phyloP scores from a whole-genome alignment of 2,329 filamentous ascomycete genomes.

The Clonostachys byssicola region DNA sequence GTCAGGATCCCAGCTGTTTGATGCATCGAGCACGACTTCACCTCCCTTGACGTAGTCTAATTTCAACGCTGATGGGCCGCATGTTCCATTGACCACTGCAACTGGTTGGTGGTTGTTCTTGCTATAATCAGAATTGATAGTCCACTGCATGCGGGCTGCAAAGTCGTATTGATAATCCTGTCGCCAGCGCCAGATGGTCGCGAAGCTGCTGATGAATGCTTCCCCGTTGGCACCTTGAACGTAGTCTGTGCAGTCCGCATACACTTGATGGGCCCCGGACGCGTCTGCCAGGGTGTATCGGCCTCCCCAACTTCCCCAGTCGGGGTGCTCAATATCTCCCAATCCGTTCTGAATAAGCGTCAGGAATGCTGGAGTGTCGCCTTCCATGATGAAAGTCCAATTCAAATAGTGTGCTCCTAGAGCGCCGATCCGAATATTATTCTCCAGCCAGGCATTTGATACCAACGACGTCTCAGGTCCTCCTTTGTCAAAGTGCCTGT shows the following conservation, averaged over 20 bases:
- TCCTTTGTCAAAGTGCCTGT: conserved; percentile 7
- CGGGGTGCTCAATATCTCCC: conserved; percentile 33
- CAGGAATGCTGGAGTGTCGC: conserved; percentile 42
- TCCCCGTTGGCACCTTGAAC: conserved; percentile 14
- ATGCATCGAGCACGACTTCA: conserved; percentile 33
- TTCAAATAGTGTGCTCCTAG: conserved; percentile 37
- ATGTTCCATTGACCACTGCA: conserved; percentile 29
- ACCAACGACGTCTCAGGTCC: conserved; percentile 39
- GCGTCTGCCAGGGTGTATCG: conserved; percentile 22
- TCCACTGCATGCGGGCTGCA: conserved; percentile 33
- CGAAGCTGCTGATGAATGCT: conserved; percentile 14
- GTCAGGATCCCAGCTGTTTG: conserved; percentile 38
- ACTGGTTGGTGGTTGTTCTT: conserved; percentile 40
- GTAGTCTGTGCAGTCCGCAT: conserved; percentile 14
- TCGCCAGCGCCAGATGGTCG: conserved; percentile 34
- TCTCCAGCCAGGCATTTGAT: conserved; percentile 41
- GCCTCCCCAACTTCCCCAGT: conserved; percentile 43
- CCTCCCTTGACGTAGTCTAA: conserved; percentile 29
- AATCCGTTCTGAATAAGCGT: conserved; percentile 25
- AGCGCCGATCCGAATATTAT: conserved; percentile 42
- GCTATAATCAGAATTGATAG: conserved; percentile 13
- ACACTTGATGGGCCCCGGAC: conserved; percentile 13
- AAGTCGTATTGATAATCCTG: conserved; percentile 32
- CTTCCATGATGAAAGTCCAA: conserved; percentile 43
- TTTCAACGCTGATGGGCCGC: conserved; percentile 24